Evolutionary conservation across 75 land plant species (phyloP).

Genomic region (Adiantum capillusveneris): DNA sequence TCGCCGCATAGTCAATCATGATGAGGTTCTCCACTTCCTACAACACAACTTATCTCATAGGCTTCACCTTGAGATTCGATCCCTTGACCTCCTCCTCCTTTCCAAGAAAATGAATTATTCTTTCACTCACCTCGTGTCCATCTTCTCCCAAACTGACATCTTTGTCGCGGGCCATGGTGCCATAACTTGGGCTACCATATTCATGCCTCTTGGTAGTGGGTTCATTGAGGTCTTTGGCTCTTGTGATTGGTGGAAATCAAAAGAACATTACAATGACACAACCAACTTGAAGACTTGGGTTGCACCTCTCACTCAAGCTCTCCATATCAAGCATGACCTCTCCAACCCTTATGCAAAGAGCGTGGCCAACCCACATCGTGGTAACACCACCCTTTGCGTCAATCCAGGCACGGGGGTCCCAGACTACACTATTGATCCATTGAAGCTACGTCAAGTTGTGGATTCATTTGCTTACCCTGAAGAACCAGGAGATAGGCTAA

Average conservation of each 20-base stretch:
- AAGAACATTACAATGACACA: neutral
- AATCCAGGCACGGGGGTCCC: neutral
- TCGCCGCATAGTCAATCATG: no score
- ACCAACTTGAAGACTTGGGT: constrained; percentile 17
- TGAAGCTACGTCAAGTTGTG: neutral
- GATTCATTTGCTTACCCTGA: constrained; percentile 6
- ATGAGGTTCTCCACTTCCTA: no score
- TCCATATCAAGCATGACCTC: constrained; percentile 8
- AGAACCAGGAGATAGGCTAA: constrained; percentile 11
- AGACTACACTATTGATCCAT: no score
- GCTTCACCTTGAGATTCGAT: constrained; percentile 5
- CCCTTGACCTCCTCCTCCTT: constrained; percentile 8
- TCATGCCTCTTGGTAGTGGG: constrained; percentile 23
- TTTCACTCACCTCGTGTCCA: constrained; percentile 5
- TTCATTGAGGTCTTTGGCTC: constrained; percentile 33
- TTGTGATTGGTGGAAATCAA: constrained; percentile 12
- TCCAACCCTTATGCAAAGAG: constrained; percentile 13
- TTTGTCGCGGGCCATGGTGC: constrained; percentile 11
- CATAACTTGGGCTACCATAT: constrained; percentile 13
- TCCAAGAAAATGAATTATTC: neutral
- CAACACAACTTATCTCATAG: no score
- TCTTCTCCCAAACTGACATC: constrained; percentile 17
- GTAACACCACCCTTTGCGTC: constrained; percentile 22
- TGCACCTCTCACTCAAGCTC: constrained; percentile 5
- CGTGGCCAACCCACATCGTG: constrained; percentile 3